Evolutionary conservation across 306 rosid genomes (phyloP), one percentile per base, ranked within the genome.

Genomic region (Potentilla sterilis): DNA sequence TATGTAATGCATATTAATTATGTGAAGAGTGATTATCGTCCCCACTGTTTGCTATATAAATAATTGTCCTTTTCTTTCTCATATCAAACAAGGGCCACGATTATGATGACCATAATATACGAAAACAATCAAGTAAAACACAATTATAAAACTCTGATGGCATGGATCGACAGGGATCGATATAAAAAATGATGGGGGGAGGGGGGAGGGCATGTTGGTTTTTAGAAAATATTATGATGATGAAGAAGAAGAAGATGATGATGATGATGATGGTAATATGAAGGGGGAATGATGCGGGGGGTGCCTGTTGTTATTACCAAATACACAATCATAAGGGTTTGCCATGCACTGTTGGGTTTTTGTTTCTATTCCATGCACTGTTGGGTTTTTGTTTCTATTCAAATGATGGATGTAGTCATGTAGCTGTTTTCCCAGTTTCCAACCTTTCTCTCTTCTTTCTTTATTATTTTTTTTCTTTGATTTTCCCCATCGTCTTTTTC

Each of bases 321-420:
- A 24, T 69, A 49, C 79, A 57, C 75, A 81, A 90, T 86, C 57
- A 82, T 86, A 82, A 47, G 74, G 74, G 61, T 79, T 47, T 66
- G 72, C 69, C 82, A 73, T 55, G 79, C 73, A 80, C 76, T 82
- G 81, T 86, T 80, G 73, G 57, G 22, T 46, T 70, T 84, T 77
- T 74, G 67, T 77, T 81, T 40, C 64, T 78, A 67, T 73, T 52
- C 74, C 82, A 73, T 55, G 79, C 73, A 80, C 76, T 82, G 81
- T 86, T 80, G 73, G 57, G 22, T 46, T 70, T 84, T 77, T 74
- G 67, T 77, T 81, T 40, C 64, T 78, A 67, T 73, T 52, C 74
- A 78, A 81, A 81, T 78, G 64, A 48, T 70, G 55, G 67, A 78
- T 76, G n/a, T n/a, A n/a, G n/a, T 28, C 28, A 28, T 28, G 28